phyloP scores from a whole-genome alignment of 2,329 filamentous ascomycete genomes.

The Monilinia fructigena region DNA sequence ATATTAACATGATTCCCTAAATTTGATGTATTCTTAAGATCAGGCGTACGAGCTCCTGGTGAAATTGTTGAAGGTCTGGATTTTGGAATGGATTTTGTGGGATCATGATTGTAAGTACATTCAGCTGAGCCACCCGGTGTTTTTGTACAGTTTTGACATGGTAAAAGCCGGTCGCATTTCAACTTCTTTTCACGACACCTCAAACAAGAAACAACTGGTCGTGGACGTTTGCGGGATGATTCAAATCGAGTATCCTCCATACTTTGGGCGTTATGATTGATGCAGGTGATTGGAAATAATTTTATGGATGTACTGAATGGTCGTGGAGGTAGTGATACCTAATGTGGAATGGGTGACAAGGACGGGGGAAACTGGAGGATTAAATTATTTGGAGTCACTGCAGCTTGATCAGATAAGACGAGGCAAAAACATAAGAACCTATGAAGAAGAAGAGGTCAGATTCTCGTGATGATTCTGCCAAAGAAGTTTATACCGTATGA shows the following conservation, averaged over 20 bases:
- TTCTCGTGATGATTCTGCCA: background rate
- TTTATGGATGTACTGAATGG: background rate
- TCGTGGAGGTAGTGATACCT: slow-evolving; percentile 6
- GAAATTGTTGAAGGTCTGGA: slow-evolving; percentile 8
- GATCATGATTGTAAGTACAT: slow-evolving; percentile 25
- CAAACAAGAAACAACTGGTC: slow-evolving; percentile 50
- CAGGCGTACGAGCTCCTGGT: slow-evolving; percentile 8
- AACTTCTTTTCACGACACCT: slow-evolving; percentile 64
- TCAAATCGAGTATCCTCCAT: slow-evolving; percentile 23
- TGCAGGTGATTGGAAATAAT: background rate
- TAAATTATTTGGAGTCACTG: slow-evolving; percentile 7
- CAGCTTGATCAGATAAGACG: background rate
- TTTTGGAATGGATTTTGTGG: slow-evolving; percentile 5
- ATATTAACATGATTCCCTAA: background rate
- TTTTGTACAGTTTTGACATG: slow-evolving; percentile 52
- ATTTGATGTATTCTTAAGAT: background rate
- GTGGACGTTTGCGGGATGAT: slow-evolving; percentile 28
- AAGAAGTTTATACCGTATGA: background rate
- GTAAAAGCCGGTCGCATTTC: slow-evolving; percentile 57
- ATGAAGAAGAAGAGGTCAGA: background rate
- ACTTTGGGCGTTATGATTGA: background rate
- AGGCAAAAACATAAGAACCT: background rate
- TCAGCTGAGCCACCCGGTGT: slow-evolving; percentile 18
- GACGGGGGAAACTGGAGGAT: background rate
- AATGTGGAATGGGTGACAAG: background rate